phyloP scores from a whole-genome alignment of 768 basidiomycete species.

The Collybia sp. region DNA sequence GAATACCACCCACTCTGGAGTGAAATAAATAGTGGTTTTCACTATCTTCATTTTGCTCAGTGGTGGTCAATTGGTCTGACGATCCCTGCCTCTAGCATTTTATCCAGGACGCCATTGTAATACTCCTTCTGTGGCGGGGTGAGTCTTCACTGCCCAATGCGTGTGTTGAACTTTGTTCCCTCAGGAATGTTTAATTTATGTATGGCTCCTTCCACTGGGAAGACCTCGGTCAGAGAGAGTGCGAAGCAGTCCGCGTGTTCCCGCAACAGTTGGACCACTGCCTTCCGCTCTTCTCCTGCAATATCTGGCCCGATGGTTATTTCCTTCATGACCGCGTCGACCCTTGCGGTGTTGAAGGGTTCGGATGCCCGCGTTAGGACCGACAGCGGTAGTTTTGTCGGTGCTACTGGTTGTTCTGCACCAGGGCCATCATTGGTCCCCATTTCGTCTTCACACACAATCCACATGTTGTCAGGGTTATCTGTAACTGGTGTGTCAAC shows the following conservation, averaged over 20 bases:
- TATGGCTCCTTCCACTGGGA: slow-evolving; percentile 8
- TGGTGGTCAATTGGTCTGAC: slow-evolving; percentile 19
- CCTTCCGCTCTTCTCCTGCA: not conserved
- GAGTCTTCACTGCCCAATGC: slow-evolving; percentile 19
- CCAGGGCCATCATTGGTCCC: not conserved
- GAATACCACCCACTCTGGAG: too few relatives aligned
- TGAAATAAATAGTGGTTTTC: too few relatives aligned
- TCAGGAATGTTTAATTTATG: slow-evolving; percentile 29
- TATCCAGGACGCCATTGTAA: slow-evolving; percentile 21
- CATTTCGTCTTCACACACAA: not conserved
- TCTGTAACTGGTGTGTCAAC: not conserved
- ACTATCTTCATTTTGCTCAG: not conserved
- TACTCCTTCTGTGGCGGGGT: slow-evolving; percentile 24
- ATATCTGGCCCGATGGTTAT: not conserved
- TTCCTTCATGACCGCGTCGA: not conserved
- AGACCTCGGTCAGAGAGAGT: not conserved
- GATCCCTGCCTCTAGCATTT: slow-evolving; percentile 28
- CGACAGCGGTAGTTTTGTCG: too few relatives aligned
- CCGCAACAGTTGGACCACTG: not conserved
- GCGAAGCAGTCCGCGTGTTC: not conserved
- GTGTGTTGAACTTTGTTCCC: slow-evolving; percentile 19
- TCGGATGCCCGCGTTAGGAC: not conserved
- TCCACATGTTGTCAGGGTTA: slow-evolving; percentile 2
- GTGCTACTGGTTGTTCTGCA: too few relatives aligned
- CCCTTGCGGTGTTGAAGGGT: not conserved